Evolutionary conservation across 2,329 filamentous ascomycete species (phyloP).

Genomic region (Fusarium subglutinans): DNA sequence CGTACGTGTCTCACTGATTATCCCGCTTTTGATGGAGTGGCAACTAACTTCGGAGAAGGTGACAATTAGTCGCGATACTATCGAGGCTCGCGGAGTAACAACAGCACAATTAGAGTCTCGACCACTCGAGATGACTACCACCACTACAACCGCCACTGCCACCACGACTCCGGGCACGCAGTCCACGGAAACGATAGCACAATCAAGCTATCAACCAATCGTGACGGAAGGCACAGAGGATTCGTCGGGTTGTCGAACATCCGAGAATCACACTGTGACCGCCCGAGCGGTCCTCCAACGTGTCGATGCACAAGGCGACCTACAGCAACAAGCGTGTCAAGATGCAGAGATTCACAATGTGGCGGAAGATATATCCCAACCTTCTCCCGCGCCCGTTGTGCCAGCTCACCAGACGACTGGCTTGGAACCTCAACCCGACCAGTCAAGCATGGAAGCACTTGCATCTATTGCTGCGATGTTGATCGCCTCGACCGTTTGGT

Average conservation of each 20-base stretch:
- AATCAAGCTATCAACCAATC: background rate
- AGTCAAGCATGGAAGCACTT: background rate
- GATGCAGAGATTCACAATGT: constrained; percentile 24
- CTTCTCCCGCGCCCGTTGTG: background rate
- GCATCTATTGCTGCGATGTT: constrained; percentile 10
- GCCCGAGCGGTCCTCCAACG: background rate
- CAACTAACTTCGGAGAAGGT: constrained; percentile 42
- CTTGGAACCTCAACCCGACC: background rate
- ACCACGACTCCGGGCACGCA: background rate
- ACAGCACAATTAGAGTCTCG: background rate
- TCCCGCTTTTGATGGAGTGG: background rate
- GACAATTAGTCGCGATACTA: constrained; percentile 11
- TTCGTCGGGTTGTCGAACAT: background rate
- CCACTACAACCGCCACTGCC: background rate
- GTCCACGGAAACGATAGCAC: background rate
- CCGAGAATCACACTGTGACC: background rate
- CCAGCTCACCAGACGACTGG: background rate
- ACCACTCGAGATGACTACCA: background rate
- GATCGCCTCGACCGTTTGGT: constrained; percentile 19
- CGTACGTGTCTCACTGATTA: constrained; percentile 21
- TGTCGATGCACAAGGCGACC: constrained; percentile 1
- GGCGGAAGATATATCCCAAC: constrained; percentile 8
- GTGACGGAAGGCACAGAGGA: background rate
- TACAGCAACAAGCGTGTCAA: constrained; percentile 3
- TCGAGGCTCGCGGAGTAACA: background rate